phyloP scores from a whole-genome alignment of 306 rosid species.

The Hylodesmum podocarpum region DNA sequence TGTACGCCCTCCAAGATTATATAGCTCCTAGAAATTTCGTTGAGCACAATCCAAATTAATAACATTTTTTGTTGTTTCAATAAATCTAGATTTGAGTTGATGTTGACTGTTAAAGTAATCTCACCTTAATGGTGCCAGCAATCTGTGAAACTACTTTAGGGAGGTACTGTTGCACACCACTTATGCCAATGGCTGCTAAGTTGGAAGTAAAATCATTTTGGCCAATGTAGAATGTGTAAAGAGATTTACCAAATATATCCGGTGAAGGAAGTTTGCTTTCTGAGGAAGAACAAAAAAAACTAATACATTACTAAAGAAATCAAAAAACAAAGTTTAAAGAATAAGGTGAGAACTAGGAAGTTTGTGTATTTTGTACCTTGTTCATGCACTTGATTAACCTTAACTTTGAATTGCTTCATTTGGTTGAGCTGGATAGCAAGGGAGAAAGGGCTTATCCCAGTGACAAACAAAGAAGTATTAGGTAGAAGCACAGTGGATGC shows the following conservation, averaged over 20 bases:
- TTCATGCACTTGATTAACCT: slow-evolving; percentile 26
- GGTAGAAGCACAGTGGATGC: slow-evolving; percentile 92
- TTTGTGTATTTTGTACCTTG: slow-evolving; percentile 42
- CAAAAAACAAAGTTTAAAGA: neutral
- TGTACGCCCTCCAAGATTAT: slow-evolving; percentile 68
- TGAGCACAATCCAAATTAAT: neutral
- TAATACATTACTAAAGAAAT: neutral
- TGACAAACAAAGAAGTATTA: slow-evolving; percentile 43
- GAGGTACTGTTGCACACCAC: slow-evolving; percentile 64
- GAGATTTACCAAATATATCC: slow-evolving; percentile 67
- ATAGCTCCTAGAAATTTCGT: slow-evolving; percentile 58
- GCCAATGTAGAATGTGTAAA: slow-evolving; percentile 79
- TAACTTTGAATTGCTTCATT: slow-evolving; percentile 34
- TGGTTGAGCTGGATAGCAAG: slow-evolving; percentile 93
- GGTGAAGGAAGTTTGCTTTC: slow-evolving; percentile 61
- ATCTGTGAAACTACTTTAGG: slow-evolving; percentile 80
- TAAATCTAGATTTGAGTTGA: neutral
- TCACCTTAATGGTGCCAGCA: slow-evolving; percentile 63
- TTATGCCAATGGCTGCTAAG: slow-evolving; percentile 53
- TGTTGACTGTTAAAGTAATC: neutral
- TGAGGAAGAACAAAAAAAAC: slow-evolving; percentile 30
- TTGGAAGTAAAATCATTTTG: slow-evolving; percentile 90
- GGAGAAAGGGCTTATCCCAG: slow-evolving; percentile 74
- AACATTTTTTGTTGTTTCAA: neutral
- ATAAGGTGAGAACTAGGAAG: neutral